Base-by-base conservation (phyloP, 306 rosid genomes). In the Phaseolus lunatus region DNA sequence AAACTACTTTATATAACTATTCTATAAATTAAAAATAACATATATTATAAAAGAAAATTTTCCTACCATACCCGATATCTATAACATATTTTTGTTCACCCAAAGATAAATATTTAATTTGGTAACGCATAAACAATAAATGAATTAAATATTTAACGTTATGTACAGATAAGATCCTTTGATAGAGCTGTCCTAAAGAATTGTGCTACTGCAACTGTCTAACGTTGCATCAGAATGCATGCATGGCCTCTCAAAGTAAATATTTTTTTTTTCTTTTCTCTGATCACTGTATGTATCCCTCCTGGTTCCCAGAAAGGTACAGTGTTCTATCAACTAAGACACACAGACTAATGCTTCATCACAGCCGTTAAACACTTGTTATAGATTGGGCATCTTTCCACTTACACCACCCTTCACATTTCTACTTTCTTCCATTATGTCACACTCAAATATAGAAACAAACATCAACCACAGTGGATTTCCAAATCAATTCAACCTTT, bases 371-470 rank as follows among this genome's bases (percentile, higher is more conserved):
- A 83, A 73, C 61, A 70, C 79, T 54, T 74, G 63, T 41, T 59
- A 53, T 67, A 13, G 16, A 72, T 44, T 33, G 66, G 35, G 75
- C 66, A 77, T 56, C 72, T 64, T 81, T 70, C 78, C 78, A 49
- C 68, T 81, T 69, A 11, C 39, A 39, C 24, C 67, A 18, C 31
- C 64, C 65, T 77, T 73, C 73, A 23, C 62, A 27, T 31, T 47
- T 73, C 80, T 83, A 78, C 86, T 83, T 82, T 58, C 86, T 67
- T 78, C 62, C 50, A 26, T 43, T 48, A 16, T 67, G 83, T 79
- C 79, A 72, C 63, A 37, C 83, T 82, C 79, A 44, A 20, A 57
- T 75, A 67, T 75, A 74, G 71, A 45, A 49, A 45, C 73, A 24
- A 48, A n/a, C 57, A 47, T 81, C 76, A 72, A 37, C 66, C 54